Percentiles rank a stretch among this genome's conserved stretches.
phyloP scores from a whole-genome alignment of 148 eudicot species.

The Amaranthus palmeri region DNA sequence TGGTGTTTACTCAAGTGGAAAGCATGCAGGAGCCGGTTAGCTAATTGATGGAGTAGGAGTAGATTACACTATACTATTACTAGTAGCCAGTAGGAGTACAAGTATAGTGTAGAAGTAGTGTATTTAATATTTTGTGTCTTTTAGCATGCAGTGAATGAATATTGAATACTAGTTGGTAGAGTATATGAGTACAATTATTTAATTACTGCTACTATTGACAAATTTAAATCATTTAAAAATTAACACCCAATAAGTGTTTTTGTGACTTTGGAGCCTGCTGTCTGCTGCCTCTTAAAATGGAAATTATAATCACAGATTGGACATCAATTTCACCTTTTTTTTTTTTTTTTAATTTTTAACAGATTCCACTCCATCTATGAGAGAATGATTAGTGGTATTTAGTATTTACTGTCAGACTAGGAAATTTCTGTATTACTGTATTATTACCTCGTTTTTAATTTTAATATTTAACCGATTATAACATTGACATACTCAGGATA shows the following conservation, averaged over 20 bases:
- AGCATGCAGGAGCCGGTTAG: not conserved
- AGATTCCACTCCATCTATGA: not conserved
- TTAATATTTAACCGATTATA: too few species aligned
- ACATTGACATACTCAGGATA: too few species aligned
- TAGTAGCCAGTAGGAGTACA: too few species aligned
- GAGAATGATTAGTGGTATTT: slow-evolving; percentile 16
- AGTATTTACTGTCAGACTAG: slow-evolving; percentile 3
- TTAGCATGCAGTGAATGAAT: not conserved
- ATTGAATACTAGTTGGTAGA: too few species aligned
- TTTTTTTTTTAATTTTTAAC: too few species aligned
- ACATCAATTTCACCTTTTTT: too few species aligned
- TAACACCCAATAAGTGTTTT: not conserved
- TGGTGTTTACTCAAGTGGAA: too few species aligned
- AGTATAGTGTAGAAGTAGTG: not conserved
- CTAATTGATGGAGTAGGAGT: not conserved
- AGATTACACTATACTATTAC: too few species aligned
- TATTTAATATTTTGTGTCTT: not conserved
- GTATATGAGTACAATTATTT: too few species aligned
- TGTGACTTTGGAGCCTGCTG: slow-evolving; percentile 6
- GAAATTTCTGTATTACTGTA: not conserved
- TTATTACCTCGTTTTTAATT: too few species aligned
- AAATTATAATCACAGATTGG: slow-evolving; percentile 13
- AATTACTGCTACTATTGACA: not conserved
- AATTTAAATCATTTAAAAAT: not conserved
- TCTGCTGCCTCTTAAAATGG: slow-evolving; percentile 11